Base-by-base conservation (phyloP, 495 filamentous ascomycete genomes). In the Hypoxylon fragiforme region DNA sequence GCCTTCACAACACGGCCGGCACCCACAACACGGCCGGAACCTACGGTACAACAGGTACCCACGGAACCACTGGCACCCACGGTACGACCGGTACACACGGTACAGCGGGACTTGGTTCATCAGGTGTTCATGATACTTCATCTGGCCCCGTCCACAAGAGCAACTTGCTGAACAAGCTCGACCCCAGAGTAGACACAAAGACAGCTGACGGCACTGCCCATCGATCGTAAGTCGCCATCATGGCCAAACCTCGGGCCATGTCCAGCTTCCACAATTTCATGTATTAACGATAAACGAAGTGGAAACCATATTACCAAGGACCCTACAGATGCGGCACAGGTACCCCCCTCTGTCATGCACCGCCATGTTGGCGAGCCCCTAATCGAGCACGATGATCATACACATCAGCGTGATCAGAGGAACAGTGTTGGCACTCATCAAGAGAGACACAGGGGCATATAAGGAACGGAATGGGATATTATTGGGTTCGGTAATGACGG, bases 171-270 rank as follows among this genome's bases (percentile, higher is more conserved):
- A 80, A 84, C 72, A 82, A 81, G 67, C 21, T 70, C 6, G 78
- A 84, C 38, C 82, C 81, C 11, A 72, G 79, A 24, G 75, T 81
- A 40, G 79, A 81, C 71, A 76, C 0, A 74, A 77, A 60, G 64
- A 70, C 40, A 72, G 68, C 61, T 53, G 71, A 66, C 38, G 66
- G 75, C 70, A 76, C 68, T 63, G 77, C 74, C 16, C 73, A 68
- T 49, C 70, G 67, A 70, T 71, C 72, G 72, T 78, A 73, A 74
- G 73, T 76, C 21, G 16, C 40, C 37, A 54, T 9, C 39, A 31
- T 32, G 43, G 36, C 44, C 35, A 37, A 43, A 1, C 9, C 43
- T 47, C 24, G 37, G 31, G 6, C 49, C 14, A 7, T 32, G 7
- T 40, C 13, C 4, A 9, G 24, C 5, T 44, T 12, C 9, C 13